Evolutionary conservation across 2,329 filamentous ascomycete genomes (phyloP), one percentile per base, ranked within the genome.

Genomic region (Diaporthe sp.): DNA sequence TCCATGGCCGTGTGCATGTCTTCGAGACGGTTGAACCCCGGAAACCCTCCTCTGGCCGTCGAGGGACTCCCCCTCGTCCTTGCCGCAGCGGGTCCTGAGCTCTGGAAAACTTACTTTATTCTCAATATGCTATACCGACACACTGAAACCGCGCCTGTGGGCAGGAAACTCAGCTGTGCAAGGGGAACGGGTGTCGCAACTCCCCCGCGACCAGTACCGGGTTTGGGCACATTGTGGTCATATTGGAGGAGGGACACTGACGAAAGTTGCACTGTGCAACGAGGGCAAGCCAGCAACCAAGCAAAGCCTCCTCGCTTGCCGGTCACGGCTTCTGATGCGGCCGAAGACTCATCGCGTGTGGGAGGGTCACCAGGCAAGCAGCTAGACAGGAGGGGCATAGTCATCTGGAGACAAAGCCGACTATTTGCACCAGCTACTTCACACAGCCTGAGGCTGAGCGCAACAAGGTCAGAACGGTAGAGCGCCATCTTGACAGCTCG

Each of bases 281-380:
- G 44, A 63, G 59, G 56, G 39, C 55, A 27, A 35, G 68, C 53
- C 39, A 70, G 37, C 44, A 47, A 17, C 27, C 37, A 56, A 30
- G 51, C 35, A 37, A 39, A 37, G 55, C 30, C 56, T n/a, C 4
- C 35, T 39, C 19, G 32, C 39, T n/a, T 19, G 53, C 42, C 27
- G 63, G 63, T 51, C 51, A 69, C 47, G 71, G 61, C 32, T 58
- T 32, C 42, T 42, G 59, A 25, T 73, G 66, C 55, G 58, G 68
- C 72, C 72, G 37, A 71, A 61, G 68, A 70, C 69, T 74, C 68
- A 72, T 72, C 72, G 25, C 30, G 72, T 47, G 53, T 58, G 58
- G 59, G 32, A 37, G 37, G 50, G 71, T 66, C 71, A 73, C 61
- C 59, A 58, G 53, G 47, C 30, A 56, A 44, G 51, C 50, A 74